Base-by-base conservation (phyloP, 2,329 filamentous ascomycete genomes). In the Endothia cerciana region DNA sequence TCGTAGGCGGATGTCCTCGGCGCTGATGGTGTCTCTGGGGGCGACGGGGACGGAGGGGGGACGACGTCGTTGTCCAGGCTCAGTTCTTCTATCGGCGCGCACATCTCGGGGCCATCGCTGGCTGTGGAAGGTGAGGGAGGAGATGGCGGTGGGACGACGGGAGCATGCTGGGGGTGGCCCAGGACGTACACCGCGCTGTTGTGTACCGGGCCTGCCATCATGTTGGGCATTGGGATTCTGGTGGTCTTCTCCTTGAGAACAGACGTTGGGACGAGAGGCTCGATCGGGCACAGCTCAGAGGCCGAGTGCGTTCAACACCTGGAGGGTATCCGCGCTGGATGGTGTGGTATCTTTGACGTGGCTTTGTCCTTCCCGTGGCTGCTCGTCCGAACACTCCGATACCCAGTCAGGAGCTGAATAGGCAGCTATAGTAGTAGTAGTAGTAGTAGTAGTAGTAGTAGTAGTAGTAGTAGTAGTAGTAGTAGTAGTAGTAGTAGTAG, bases 141-240 rank as follows among this genome's bases (percentile, higher is more conserved):
- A 4, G 82, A 84, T 0, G 81, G 82, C n/a, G 82, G 82, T 2
- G 81, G 81, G 1, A 79, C 73, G 0, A 78, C 77, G 47, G 77
- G 71, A 55, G 75, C 75, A 41, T 77, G 74, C n/a, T 74, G 72
- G 30, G 72, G 72, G 38, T 70, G 71, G 22, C 79, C 77, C 30
- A 83, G 77, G 11, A 85, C 74, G 49, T 83, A 82, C 30, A 85
- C 82, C 36, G 82, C 81, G 70, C 82, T 84, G 67, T 80, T 84
- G 71, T 85, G 82, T 28, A 85, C 80, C 3, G 78, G 80, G n/a
- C 77, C 66, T 51, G 64, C 56, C 66, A 68, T 68, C 30, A 60
- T 66, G 66, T n/a, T 17, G 22, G 17, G 13, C 11, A n/a, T n/a
- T n/a, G n/a, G 8, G 10, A 25, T 43, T 4, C 13, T 55, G 51